Base-by-base conservation (phyloP, 495 filamentous ascomycete genomes). In the Aspergillus bertholletiae region DNA sequence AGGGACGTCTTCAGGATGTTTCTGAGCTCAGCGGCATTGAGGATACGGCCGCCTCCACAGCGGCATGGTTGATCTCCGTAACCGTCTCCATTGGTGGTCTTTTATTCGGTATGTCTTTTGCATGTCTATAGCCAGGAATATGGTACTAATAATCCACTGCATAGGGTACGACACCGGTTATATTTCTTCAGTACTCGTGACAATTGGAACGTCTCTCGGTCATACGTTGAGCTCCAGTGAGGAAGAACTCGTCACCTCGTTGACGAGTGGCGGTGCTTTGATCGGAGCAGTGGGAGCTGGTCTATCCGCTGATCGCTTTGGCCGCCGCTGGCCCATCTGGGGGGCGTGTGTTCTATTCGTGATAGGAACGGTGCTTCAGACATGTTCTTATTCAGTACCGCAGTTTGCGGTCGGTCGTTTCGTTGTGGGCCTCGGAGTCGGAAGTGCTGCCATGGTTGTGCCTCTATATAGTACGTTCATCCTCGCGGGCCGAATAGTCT, bases 401-500 rank as follows among this genome's bases (percentile, higher is more conserved):
- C 76, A 80, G 51, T 78, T 81, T 59, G 70, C 73, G 7, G 64
- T 79, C 17, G 78, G 80, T 0, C 67, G 79, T 27, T 64, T 81
- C 6, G 64, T 83, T 8, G 72, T 81, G 9, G 79, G 79, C 1
- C 71, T 80, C 32, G 78, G 80, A 7, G 79, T 83, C 18, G 79
- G 80, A 12, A 71, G 71, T 32, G 80, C 78, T 9, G 76, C 79
- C 5, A 80, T 80, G 67, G 68, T 80, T 35, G 68, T 73, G 18
- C 74, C 71, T 17, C 49, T 72, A n/a, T 71, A 79, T 47, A 77
- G 37, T 40, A 40, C 8, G 37, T 40, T 40, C 15, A 40, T 13
- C 2, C 8, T 2, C 8, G 3, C 3, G 8, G 13, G 8, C 9
- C 30, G 9, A n/a, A 40, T 40, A 2, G 6, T 18, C 3, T 40